phyloP scores from a whole-genome alignment of 805 yeast species.

The Dipodascopsis uninucleata region DNA sequence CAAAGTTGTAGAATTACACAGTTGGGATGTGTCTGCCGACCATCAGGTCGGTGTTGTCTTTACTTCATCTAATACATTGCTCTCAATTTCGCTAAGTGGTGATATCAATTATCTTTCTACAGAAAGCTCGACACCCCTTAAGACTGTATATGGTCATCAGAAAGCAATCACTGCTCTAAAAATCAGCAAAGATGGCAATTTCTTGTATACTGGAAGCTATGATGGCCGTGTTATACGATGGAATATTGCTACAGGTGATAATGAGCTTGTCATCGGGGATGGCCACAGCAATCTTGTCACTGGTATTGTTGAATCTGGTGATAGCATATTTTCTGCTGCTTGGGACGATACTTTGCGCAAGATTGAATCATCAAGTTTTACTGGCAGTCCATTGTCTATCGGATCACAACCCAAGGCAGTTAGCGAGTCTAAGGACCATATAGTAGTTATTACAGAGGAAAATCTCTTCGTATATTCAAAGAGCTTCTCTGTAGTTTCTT shows the following conservation, averaged over 20 bases:
- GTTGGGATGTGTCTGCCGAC: constrained; percentile 49
- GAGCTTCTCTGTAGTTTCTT: constrained; percentile 1
- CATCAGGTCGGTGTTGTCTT: constrained; percentile 81
- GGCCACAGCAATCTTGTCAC: constrained; percentile 67
- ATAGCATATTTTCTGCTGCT: constrained; percentile 53
- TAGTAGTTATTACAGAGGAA: constrained; percentile 46
- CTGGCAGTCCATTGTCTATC: constrained; percentile 38
- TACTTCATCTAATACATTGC: constrained; percentile 46
- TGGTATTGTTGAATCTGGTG: constrained; percentile 43
- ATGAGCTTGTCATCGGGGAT: constrained; percentile 39
- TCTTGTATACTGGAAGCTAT: constrained; percentile 61
- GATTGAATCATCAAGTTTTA: constrained; percentile 34
- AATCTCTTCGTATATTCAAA: constrained; percentile 6
- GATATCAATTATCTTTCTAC: constrained; percentile 50
- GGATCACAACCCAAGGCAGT: constrained; percentile 52
- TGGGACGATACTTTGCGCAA: constrained; percentile 83
- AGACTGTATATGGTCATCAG: constrained; percentile 71
- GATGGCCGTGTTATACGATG: constrained; percentile 74
- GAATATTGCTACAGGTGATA: constrained; percentile 43
- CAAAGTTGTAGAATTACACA: constrained; percentile 38
- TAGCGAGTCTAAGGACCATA: constrained; percentile 38
- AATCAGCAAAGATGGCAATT: constrained; percentile 16
- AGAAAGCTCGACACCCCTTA: constrained; percentile 36
- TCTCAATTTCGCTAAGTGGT: constrained; percentile 71
- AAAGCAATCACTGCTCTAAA: constrained; percentile 64